A percentile compares a stretch with the other conserved stretches of the same genome.
Evolutionary conservation across 106 monocot genomes (phyloP).

Genomic region (Apostasia ramifera): DNA sequence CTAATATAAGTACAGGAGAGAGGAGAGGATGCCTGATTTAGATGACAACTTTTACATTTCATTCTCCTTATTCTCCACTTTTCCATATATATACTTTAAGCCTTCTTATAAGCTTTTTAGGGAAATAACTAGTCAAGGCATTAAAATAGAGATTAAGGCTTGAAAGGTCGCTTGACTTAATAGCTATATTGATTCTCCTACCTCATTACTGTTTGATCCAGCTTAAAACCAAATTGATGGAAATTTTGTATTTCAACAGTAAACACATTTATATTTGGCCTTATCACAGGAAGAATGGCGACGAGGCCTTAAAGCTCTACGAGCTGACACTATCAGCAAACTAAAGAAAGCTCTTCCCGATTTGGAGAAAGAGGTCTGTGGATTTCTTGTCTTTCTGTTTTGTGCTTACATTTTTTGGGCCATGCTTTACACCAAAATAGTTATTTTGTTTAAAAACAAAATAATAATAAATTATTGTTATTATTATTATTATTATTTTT

Average conservation of each 20-base stretch:
- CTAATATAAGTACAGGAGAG: no score
- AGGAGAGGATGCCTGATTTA: no score
- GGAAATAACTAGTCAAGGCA: background rate
- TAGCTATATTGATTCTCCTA: background rate
- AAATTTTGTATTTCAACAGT: background rate
- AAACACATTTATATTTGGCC: background rate
- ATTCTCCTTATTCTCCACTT: no score
- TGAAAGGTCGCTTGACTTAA: background rate
- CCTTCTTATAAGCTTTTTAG: background rate
- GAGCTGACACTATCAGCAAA: slow-evolving; percentile 65
- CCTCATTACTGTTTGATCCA: background rate
- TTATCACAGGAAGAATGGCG: slow-evolving; percentile 77
- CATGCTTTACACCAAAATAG: no score
- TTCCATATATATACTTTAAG: background rate
- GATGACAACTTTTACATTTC: no score
- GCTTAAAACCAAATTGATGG: background rate
- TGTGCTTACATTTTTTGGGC: background rate
- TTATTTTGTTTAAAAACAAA: no score
- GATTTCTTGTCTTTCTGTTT: background rate
- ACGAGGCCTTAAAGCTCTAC: slow-evolving; percentile 61
- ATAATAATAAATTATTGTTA: no score
- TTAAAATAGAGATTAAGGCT: background rate
- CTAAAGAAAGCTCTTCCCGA: slow-evolving; percentile 71
- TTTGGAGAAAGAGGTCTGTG: slow-evolving; percentile 56
- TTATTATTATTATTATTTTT: no score